A percentile compares a stretch with the other conserved stretches of the same genome.
Conservation (phyloP, 2,329 filamentous ascomycete species). For the Lachnellula occidentalis region DNA sequence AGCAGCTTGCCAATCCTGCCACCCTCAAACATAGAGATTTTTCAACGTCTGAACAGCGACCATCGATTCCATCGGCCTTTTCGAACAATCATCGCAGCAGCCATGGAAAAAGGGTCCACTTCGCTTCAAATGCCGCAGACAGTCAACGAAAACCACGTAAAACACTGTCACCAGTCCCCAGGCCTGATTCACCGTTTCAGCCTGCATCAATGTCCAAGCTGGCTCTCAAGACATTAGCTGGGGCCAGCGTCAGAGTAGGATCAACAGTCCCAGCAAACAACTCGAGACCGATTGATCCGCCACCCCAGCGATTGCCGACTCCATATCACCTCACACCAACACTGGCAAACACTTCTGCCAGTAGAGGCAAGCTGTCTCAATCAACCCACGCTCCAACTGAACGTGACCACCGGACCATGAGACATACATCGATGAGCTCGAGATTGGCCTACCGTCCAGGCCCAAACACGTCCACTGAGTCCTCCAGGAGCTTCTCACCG, state of each 20-base stretch:
- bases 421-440: too few relatives aligned
- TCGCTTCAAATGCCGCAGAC: slow-evolving; percentile 14
- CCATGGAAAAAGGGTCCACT: slow-evolving; percentile 17
- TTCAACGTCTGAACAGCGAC: neutral
- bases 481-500: neutral
- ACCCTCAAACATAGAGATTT: neutral
- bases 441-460: neutral
- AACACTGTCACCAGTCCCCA: neutral
- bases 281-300: neutral
- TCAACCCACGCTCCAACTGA: neutral
- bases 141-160: slow-evolving; percentile 7
- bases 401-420: neutral
- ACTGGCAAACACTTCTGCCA: neutral
- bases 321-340: neutral
- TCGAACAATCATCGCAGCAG: neutral
- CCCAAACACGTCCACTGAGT: neutral
- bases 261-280: slow-evolving; percentile 2
- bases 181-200: neutral
- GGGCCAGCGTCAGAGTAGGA: neutral
- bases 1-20: neutral
- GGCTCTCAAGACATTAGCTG: neutral
- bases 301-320: neutral
- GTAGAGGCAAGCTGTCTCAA: neutral
- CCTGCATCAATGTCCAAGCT: neutral
- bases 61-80: neutral